Base-by-base conservation (phyloP, 2,329 filamentous ascomycete genomes). In the Drechslerella coelobrocha region DNA sequence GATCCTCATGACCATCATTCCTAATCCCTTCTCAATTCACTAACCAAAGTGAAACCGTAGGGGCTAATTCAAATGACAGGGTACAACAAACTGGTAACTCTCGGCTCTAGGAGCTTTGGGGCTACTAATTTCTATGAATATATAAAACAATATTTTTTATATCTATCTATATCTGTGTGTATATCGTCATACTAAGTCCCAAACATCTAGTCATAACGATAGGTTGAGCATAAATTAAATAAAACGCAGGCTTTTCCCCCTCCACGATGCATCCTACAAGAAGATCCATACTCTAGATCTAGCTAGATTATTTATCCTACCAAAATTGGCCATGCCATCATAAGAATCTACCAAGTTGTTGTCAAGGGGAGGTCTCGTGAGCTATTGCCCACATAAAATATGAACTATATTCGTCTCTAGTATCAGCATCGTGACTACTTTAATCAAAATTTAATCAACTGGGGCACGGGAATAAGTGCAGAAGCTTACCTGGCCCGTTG, bases 401-500 rank as follows among this genome's bases (percentile, higher is more conserved):
- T 57, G 34, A 62, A 62, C 59, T 62, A 54, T n/a, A n/a, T 9
- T 27, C 24, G 41, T 26, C 9, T 53, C 9, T n/a, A 23, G 21
- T 21, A 19, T 51, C 17, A 26, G 29, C 3, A 8, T 24, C 27
- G 9, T 41, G 10, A 24, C 21, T 47, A 34, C n/a, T 5, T 29
- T 10, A 6, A 26, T 21, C 43, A 17, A 26, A 14, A n/a, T 23
- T 19, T 26, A 8, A 6, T 14, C 39, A 17, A 8, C 10, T 8
- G 19, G 19, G 48, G n/a, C n/a, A n/a, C n/a, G 9, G 23, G n/a
- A 27, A 14, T 27, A 52, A 17, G 10, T 31, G n/a, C 9, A 26
- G 34, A 27, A 60, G 37, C 48, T 31, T 17, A 62, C 59, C 59
- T 62, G 24, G 14, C 60, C 77, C 0, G 82, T 81, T 9, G 75